These are phyloP conservation scores for Cordyceps pruinosa DNA, from an alignment of 2,329 filamentous ascomycete genomes.

Conservation along the genomic window DNA sequence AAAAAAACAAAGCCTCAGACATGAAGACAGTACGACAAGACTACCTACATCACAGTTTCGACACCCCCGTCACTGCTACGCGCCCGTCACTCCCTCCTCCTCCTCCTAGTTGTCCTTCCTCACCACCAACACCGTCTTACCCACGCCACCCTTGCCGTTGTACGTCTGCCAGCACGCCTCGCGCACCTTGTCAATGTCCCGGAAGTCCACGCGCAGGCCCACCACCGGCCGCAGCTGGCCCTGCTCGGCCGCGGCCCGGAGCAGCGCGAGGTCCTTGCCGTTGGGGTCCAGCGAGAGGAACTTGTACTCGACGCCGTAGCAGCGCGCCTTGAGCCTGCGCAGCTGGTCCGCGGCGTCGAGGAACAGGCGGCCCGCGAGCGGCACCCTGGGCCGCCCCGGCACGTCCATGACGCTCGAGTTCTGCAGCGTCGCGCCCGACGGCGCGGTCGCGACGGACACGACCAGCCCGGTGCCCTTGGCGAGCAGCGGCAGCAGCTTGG, in stretches of 20 bases:
- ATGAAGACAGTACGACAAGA: no score
- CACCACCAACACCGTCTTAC: slow-evolving; percentile 29
- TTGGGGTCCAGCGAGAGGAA: slow-evolving; percentile 29
- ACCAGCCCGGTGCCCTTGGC: slow-evolving; percentile 27
- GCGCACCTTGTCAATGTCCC: slow-evolving; percentile 29
- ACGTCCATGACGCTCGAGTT: slow-evolving; percentile 22
- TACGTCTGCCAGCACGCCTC: slow-evolving; percentile 30
- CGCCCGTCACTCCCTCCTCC: background rate
- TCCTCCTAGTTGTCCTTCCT: background rate
- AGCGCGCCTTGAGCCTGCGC: slow-evolving; percentile 24
- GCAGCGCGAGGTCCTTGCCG: slow-evolving; percentile 20
- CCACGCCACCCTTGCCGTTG: slow-evolving; percentile 32
- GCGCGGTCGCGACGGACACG: slow-evolving; percentile 29
- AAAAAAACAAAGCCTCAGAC: no score
- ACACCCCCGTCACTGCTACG: background rate
- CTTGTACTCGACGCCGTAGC: slow-evolving; percentile 30
- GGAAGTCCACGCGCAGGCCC: slow-evolving; percentile 20
- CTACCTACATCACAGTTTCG: no score
- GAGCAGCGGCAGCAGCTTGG: slow-evolving; percentile 30
- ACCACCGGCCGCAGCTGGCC: slow-evolving; percentile 18
- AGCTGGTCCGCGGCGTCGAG: slow-evolving; percentile 27
- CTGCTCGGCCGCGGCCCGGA: slow-evolving; percentile 14
- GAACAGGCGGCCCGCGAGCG: slow-evolving; percentile 17
- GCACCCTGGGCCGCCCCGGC: slow-evolving; percentile 21
- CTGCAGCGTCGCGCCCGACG: slow-evolving; percentile 31